Evolutionary conservation across 2,329 filamentous ascomycete genomes (phyloP), one percentile per base, ranked within the genome.

Genomic region (Fusarium austroafricanum): DNA sequence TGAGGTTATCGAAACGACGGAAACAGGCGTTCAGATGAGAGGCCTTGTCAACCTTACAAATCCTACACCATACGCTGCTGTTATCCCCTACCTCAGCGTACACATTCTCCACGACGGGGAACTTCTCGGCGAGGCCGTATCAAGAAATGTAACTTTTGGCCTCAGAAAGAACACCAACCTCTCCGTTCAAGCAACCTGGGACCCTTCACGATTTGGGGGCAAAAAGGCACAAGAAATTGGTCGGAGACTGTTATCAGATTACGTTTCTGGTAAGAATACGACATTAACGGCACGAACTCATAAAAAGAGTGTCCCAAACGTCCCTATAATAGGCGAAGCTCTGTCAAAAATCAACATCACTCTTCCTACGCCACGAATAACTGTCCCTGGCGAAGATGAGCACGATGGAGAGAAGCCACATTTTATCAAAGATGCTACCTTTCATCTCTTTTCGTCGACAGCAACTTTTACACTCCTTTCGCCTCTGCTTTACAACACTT

Each of bases 201-300:
- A 92, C 68, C 94, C 94, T 1, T 78, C 83, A 5, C 55, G 63
- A 3, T 84, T 87, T 61, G 87, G 89, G 37, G 93, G 92, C 11
- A 71, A 83, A n/a, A 75, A 83, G 53, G 92, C 88, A 4, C 83
- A 83, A 42, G 77, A 82, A 28, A 84, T 90, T 64, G 94, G 92
- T 3, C 85, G 88, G 53, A 87, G 94, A 45, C 81, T 97, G 20
- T 79, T 98, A 11, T 97, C 93, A 3, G 89, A 92, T 71, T 98
- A 96, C 74, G 83, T 97, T 12, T 98, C 94, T 5, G 94, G 94
- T 10, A 90, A 86, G 76, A 97, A 98, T 79, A 94, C 92, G 2
- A 93, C 89, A 20, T 80, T 98, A 43, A 92, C 89, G 0, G 79
- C 97, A 11, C 87, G 88, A 75, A 86, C 90, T 4, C 92, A 97